Percentiles rank a stretch among this genome's conserved stretches.
phyloP scores from a whole-genome alignment of 768 basidiomycete species.

The Nevesoporus exiguus region DNA sequence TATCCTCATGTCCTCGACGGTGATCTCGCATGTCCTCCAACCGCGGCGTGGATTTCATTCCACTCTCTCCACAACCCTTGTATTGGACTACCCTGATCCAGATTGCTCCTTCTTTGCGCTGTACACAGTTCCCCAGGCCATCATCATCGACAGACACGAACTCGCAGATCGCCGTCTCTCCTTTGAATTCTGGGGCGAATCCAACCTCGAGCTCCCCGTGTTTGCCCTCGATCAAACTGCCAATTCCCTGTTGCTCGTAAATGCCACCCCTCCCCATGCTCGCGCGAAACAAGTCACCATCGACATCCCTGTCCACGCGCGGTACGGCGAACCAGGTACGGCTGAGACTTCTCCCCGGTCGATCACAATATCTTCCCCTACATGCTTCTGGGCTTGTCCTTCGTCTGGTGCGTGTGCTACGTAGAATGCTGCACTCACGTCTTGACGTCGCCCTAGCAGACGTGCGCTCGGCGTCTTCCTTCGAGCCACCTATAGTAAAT shows the following conservation, averaged over 20 bases:
- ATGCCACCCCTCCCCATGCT: slow-evolving; percentile 15
- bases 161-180: slow-evolving; percentile 32
- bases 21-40: slow-evolving; percentile 18
- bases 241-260: slow-evolving; percentile 33
- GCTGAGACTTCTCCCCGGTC: slow-evolving; percentile 12
- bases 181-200: slow-evolving; percentile 36
- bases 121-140: slow-evolving; percentile 35
- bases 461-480: slow-evolving; percentile 7
- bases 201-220: slow-evolving; percentile 44
- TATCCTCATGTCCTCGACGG: slow-evolving; percentile 16
- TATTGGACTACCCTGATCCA: slow-evolving; percentile 6
- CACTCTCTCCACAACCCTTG: slow-evolving; percentile 25
- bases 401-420: slow-evolving; percentile 18
- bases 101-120: slow-evolving; percentile 33
- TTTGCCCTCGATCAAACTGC: slow-evolving; percentile 30
- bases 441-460: slow-evolving; percentile 11
- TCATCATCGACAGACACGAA: slow-evolving; percentile 47
- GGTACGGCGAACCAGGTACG: slow-evolving; percentile 36
- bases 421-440: background rate
- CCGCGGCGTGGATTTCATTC: slow-evolving; percentile 30
- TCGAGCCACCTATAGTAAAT: slow-evolving; percentile 15
- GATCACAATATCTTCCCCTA: slow-evolving; percentile 26
- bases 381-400: slow-evolving; percentile 34
- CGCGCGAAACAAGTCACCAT: slow-evolving; percentile 15
- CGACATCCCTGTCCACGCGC: slow-evolving; percentile 43